Conservation (phyloP, 164 flowering plant species). For the Hamamelis virginiana region DNA sequence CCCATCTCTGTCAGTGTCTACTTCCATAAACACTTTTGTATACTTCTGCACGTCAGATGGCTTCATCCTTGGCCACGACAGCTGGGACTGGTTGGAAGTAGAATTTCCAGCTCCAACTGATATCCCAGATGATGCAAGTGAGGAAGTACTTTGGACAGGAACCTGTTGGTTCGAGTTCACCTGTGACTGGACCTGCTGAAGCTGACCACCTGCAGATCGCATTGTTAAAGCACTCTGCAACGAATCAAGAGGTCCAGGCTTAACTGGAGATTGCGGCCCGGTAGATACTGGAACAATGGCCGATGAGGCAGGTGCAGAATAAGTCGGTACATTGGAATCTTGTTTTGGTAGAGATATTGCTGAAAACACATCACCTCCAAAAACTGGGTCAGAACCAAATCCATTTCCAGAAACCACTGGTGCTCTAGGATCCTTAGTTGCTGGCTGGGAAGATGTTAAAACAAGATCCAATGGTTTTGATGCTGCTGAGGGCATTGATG, state of each 20-base stretch:
- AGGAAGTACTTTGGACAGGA: slow-evolving; percentile 36
- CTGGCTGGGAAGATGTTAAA: slow-evolving; percentile 32
- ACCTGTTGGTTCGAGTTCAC: slow-evolving; percentile 41
- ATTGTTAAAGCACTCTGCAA: slow-evolving; percentile 48
- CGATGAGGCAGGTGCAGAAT: slow-evolving; percentile 47
- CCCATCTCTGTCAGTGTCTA: slow-evolving; percentile 93
- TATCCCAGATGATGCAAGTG: slow-evolving; percentile 36
- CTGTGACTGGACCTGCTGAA: slow-evolving; percentile 38
- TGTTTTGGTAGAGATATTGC: slow-evolving; percentile 44
- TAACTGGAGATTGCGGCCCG: slow-evolving; percentile 47
- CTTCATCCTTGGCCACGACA: slow-evolving; percentile 90
- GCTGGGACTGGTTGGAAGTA: slow-evolving; percentile 48
- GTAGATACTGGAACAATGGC: slow-evolving; percentile 42
- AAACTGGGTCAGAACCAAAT: slow-evolving; percentile 45
- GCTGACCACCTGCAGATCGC: slow-evolving; percentile 42
- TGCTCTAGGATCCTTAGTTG: slow-evolving; percentile 49
- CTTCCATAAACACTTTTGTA: slow-evolving; percentile 79
- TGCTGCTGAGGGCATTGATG: slow-evolving; percentile 36
- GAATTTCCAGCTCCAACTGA: slow-evolving; percentile 47
- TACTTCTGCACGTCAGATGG: slow-evolving; percentile 84
- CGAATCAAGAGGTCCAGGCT: slow-evolving; percentile 53
- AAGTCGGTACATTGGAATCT: slow-evolving; percentile 28
- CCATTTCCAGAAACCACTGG: slow-evolving; percentile 65
- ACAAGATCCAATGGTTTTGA: slow-evolving; percentile 33
- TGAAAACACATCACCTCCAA: slow-evolving; percentile 73